Base-by-base conservation (phyloP, 805 yeast genomes). In the Nakazawaea anatomiae region DNA sequence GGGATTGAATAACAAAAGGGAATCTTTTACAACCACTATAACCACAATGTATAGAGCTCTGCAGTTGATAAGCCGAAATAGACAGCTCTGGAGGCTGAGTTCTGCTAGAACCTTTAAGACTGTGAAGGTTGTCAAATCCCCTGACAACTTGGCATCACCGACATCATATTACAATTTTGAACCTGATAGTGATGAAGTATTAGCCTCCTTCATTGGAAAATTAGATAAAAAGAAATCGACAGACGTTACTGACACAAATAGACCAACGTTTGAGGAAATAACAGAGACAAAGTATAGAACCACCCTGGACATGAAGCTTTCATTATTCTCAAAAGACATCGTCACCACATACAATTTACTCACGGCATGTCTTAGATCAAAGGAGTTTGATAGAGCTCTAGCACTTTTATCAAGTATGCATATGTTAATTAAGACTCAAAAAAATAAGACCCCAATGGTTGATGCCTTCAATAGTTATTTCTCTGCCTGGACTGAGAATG, bases 311-410 rank as follows among this genome's bases (percentile, higher is more conserved):
- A 45, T 38, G 39, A 34, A 30, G 40, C 12, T 46, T 6, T n/a
- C 46, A 5, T 18, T 42, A n/a, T 50, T 63, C 62, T 75, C 85
- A 5, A 78, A 76, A 60, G 85, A 81, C 55, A 76, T 79, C n/a
- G 71, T 74, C 48, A 85, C 85, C 58, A 71, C 85, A 18, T 89
- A 91, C 82, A 79, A 91, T 3, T 67, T 89, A 36, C 72, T 89
- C 40, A 96, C 89, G 58, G 92, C 94, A 0, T 84, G 91, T 56
- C 61, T 89, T 34, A 79, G 81, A 42, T 77, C 86, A 35, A 75
- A 76, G 48, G 85, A 87, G 60, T 78, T 75, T 57, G 77, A 75
- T 27, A 73, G 96, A 60, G 96, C 96, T 0, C 82, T 80, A 55
- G 69, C 83, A 28, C 81, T 89, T 25, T 66, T 89, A 40, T 71